A percentile compares a stretch with the other conserved stretches of the same genome.
Evolutionary conservation across 441 rosid species (phyloP).

Genomic region (Bocquillonia castaneifolia): DNA sequence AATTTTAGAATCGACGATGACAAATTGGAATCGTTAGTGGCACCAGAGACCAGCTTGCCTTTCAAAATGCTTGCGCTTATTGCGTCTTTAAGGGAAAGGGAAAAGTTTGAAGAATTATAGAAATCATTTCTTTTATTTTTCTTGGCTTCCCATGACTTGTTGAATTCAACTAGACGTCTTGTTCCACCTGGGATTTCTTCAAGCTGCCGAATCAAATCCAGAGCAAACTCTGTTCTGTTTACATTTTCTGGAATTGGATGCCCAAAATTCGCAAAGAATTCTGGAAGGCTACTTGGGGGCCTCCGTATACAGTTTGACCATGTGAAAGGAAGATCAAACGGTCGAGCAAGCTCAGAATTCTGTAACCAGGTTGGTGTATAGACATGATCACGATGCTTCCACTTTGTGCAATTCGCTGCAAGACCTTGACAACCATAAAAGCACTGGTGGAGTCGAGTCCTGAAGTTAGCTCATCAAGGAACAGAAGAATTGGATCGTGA

Average conservation of each 20-base stretch:
- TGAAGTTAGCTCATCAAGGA: constrained; percentile 71
- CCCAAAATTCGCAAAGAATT: constrained; percentile 49
- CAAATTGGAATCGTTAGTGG: constrained; percentile 40
- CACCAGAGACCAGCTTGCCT: constrained; percentile 68
- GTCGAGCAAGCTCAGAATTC: constrained; percentile 58
- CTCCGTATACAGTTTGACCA: constrained; percentile 54
- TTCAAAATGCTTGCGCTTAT: constrained; percentile 52
- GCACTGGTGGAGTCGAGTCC: constrained; percentile 77
- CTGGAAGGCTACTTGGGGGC: constrained; percentile 45
- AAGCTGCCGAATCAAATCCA: constrained; percentile 60
- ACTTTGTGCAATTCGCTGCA: constrained; percentile 64
- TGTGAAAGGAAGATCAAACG: constrained; percentile 59
- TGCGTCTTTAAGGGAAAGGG: constrained; percentile 50
- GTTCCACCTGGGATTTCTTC: constrained; percentile 61
- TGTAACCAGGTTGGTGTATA: constrained; percentile 66
- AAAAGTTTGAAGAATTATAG: constrained; percentile 22
- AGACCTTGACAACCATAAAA: constrained; percentile 67
- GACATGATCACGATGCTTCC: constrained; percentile 77
- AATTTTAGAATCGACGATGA: constrained; percentile 48
- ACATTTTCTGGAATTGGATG: constrained; percentile 69
- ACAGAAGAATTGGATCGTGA: constrained; percentile 70
- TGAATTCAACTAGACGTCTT: constrained; percentile 47
- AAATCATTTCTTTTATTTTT: constrained; percentile 20
- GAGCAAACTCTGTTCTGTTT: constrained; percentile 60
- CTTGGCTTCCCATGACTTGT: constrained; percentile 45